Base-by-base conservation (phyloP, 768 basidiomycete genomes). In the Lentinus brumalis region DNA sequence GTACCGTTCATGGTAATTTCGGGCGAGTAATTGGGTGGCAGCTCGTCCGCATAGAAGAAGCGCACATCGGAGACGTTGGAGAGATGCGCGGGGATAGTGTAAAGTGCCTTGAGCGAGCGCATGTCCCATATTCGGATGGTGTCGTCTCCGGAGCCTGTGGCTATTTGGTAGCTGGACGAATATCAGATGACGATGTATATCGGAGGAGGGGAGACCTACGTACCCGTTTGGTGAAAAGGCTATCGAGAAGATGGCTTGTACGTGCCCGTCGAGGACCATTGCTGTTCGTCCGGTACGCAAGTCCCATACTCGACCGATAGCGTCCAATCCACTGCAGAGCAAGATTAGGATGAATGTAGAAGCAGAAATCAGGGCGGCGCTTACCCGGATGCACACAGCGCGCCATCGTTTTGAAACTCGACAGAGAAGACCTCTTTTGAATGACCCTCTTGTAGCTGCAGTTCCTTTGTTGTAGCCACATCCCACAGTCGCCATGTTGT, bases 111-210 rank as follows among this genome's bases (percentile, higher is more conserved):
- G 35, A 97, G 82, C 15, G 92, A 90, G 41, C 97, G 89, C 79
- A 98, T 87, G 76, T 99, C 97, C 97, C 97, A 99, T 80, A 98
- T 93, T 50, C 96, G 90, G 69, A 99, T 91, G 0, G 97, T 97
- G 71, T 98, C 97, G 74, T 99, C 97, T 47, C 92, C 94, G 4
- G 95, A 89, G 40, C 96, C 97, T 0, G 97, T 97, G 32, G 96
- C 97, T 51, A 99, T 88, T 82, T 98, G 96, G 71, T 97, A 96
- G 62, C 96, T 98, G 2, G 21, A 26, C 21, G 21, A 44, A 50
- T 60, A 41, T 29, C 11, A 14, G n/a, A 18, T 3, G 18, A 32
- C 55, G n/a, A 55, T 29, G 35, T 32, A 41, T 18, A 35, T 30
- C 47, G 50, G 11, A 16, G 35, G 41, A 29, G 12, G 47, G 40